phyloP scores from a whole-genome alignment of 257 asterid species.

The Solanum ossicruentum region DNA sequence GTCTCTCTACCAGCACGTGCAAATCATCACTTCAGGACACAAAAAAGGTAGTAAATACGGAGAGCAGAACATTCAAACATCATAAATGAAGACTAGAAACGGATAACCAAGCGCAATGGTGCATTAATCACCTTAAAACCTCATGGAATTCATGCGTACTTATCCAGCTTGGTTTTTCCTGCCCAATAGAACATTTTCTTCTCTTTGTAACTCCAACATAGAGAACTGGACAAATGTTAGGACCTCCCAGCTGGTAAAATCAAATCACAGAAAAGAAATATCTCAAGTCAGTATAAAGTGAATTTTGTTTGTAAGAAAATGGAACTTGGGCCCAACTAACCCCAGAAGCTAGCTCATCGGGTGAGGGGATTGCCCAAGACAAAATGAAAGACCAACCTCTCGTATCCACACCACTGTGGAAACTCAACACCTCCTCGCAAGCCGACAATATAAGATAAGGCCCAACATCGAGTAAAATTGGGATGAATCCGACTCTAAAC shows the following conservation, averaged over 20 bases:
- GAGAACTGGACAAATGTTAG: slow-evolving; percentile 24
- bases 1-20: neutral
- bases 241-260: slow-evolving; percentile 61
- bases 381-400: neutral
- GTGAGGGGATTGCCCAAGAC: neutral
- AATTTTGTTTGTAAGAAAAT: neutral
- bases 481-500: neutral
- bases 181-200: slow-evolving; percentile 62
- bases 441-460: neutral
- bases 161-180: slow-evolving; percentile 44
- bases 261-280: neutral
- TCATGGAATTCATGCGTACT: slow-evolving; percentile 73
- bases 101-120: neutral
- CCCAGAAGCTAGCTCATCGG: neutral
- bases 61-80: neutral
- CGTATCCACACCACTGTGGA: neutral
- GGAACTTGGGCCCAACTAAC: neutral
- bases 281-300: neutral
- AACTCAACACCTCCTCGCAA: neutral
- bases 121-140: slow-evolving; percentile 43
- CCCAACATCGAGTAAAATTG: neutral
- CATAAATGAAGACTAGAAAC: neutral
- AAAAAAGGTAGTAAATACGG: neutral
- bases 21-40: neutral
- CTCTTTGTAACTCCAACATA: slow-evolving; percentile 69